A percentile compares a stretch with the other conserved stretches of the same genome.
Evolutionary conservation across 768 basidiomycete species (phyloP).

Genomic region (Rhodotorula graminis): DNA sequence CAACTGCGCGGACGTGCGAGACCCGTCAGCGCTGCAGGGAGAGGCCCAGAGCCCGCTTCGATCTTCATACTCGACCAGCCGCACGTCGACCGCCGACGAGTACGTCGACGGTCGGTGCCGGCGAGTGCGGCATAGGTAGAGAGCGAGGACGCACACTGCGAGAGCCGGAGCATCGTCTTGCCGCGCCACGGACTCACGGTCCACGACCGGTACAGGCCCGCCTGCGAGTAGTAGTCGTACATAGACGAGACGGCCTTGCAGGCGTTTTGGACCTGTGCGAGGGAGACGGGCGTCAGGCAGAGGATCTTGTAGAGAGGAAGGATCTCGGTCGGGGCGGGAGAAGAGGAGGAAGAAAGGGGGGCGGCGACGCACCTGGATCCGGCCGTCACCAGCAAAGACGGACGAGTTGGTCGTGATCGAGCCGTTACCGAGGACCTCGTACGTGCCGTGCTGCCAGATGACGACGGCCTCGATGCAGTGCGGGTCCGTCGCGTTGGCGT

Average conservation of each 20-base stretch:
- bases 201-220: conserved; percentile 64
- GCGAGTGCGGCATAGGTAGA: no score
- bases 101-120: background rate
- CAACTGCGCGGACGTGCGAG: conserved; percentile 44
- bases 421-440: conserved; percentile 61
- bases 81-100: no score
- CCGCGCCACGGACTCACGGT: conserved; percentile 57
- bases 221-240: conserved; percentile 70
- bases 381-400: conserved; percentile 65
- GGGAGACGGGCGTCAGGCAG: no score
- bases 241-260: conserved; percentile 81
- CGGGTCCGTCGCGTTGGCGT: conserved; percentile 33
- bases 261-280: conserved; percentile 64
- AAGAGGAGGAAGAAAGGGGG: no score
- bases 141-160: conserved; percentile 4
- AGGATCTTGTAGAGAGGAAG: no score
- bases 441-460: conserved; percentile 80
- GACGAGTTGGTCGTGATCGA: conserved; percentile 65
- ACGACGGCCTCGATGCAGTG: conserved; percentile 59
- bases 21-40: background rate
- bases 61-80: no score
- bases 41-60: no score
- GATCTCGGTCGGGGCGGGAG: no score
- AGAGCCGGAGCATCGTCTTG: conserved; percentile 56
- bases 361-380: conserved; percentile 36